These are phyloP conservation scores for Curvularia sp. DNA, from an alignment of 2,329 filamentous ascomycete species.

Conservation along the genomic window DNA sequence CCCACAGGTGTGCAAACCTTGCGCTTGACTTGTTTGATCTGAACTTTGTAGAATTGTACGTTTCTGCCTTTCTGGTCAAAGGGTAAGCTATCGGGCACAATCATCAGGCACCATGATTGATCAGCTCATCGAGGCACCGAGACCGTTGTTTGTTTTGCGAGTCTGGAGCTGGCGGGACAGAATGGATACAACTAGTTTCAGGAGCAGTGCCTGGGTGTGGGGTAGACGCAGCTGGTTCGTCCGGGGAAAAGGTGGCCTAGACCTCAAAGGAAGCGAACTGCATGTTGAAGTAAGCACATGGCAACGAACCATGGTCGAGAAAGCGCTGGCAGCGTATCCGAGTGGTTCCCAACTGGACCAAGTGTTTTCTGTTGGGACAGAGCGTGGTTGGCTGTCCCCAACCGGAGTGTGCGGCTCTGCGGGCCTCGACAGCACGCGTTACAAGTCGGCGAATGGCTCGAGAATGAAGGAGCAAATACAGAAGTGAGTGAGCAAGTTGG, in stretches of 20 bases:
- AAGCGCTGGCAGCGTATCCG: constrained; percentile 5
- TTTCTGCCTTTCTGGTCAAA: background rate
- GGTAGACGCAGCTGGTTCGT: constrained; percentile 24
- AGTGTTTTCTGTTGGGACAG: constrained; percentile 22
- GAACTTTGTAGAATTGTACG: background rate
- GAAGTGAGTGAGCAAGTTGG: background rate
- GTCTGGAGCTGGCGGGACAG: constrained; percentile 17
- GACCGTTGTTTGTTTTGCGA: constrained; percentile 9
- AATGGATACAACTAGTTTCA: constrained; percentile 19
- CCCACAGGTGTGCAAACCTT: constrained; percentile 3
- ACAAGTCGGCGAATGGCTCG: constrained; percentile 1
- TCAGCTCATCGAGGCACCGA: background rate
- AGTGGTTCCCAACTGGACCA: constrained; percentile 18
- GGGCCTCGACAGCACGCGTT: constrained; percentile 13
- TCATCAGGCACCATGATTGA: background rate
- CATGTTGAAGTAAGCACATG: constrained; percentile 19
- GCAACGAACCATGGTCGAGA: constrained; percentile 16
- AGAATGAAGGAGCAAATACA: background rate
- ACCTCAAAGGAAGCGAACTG: constrained; percentile 7
- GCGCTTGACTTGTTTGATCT: background rate
- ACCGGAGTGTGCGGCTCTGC: constrained; percentile 21
- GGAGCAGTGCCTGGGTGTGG: constrained; percentile 18
- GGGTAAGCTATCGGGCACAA: background rate
- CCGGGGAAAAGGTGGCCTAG: constrained; percentile 22
- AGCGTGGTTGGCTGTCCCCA: constrained; percentile 13